A percentile compares a stretch with the other conserved stretches of the same genome.
phyloP scores from a whole-genome alignment of 257 asterid genomes.

The Nicotiana noctiflora region DNA sequence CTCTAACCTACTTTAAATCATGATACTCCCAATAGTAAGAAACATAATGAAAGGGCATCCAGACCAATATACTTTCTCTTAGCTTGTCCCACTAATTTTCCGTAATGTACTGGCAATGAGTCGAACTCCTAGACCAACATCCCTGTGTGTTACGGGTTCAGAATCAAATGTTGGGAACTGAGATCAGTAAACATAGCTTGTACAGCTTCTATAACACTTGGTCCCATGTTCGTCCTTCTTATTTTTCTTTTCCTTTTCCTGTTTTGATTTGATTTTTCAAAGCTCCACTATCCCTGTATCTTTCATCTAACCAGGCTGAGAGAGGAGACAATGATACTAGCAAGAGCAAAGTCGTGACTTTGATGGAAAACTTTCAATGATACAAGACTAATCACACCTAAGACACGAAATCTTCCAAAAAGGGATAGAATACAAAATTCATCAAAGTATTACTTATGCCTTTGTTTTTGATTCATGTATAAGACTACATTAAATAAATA shows the following conservation, averaged over 20 bases:
- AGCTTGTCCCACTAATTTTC: not conserved
- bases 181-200: not conserved
- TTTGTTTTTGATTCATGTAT: not conserved
- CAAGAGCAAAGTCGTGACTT: not conserved
- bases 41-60: not conserved
- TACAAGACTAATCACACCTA: not conserved
- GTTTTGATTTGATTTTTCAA: not conserved
- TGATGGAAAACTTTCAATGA: not conserved
- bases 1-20: not conserved
- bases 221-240: not conserved
- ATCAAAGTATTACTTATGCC: not conserved
- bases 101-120: not conserved
- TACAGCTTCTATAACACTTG: not conserved
- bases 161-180: not conserved
- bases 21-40: not conserved
- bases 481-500: not conserved
- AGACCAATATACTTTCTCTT: not conserved
- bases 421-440: not conserved
- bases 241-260: not conserved
- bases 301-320: not conserved
- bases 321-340: not conserved
- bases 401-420: not conserved
- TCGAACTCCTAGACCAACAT: not conserved
- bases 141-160: not conserved
- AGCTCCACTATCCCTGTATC: not conserved